Evolutionary conservation across 1,139 yeast genomes (phyloP).

Genomic region (Blastobotrys raffinosifermentans): DNA sequence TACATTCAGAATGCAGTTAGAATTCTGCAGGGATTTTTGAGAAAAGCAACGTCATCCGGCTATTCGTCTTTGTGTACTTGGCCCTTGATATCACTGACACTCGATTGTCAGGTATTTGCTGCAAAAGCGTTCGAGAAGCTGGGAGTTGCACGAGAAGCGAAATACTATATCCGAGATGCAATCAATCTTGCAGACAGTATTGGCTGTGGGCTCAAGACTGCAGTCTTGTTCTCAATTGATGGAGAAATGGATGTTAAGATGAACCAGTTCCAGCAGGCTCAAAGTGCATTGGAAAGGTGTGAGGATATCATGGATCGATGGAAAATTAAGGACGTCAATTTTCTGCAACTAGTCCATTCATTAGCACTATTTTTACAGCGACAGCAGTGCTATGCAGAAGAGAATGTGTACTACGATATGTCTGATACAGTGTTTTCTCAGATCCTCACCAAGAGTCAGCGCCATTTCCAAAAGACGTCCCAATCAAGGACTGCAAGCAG

Average conservation of each 20-base stretch:
- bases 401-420: slow-evolving; percentile 21
- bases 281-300: slow-evolving; percentile 18
- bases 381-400: slow-evolving; percentile 20
- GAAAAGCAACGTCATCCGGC: slow-evolving; percentile 11
- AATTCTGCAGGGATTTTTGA: slow-evolving; percentile 19
- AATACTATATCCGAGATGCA: slow-evolving; percentile 23
- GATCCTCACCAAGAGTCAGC: slow-evolving; percentile 7
- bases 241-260: slow-evolving; percentile 21
- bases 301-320: slow-evolving; percentile 19
- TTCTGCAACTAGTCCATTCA: slow-evolving; percentile 21
- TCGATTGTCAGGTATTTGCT: slow-evolving; percentile 17
- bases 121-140: slow-evolving; percentile 22
- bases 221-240: slow-evolving; percentile 20
- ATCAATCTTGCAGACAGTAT: slow-evolving; percentile 16
- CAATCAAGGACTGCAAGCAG: slow-evolving; percentile 1
- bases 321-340: slow-evolving; percentile 19
- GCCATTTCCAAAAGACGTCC: slow-evolving; percentile 3
- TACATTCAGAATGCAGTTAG: slow-evolving; percentile 17
- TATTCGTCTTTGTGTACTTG: slow-evolving; percentile 9
- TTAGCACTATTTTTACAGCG: slow-evolving; percentile 23
- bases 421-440: slow-evolving; percentile 20
- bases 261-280: slow-evolving; percentile 22
- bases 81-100: slow-evolving; percentile 16
- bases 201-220: slow-evolving; percentile 16
- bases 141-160: slow-evolving; percentile 22